Evolutionary conservation across 306 rosid genomes (phyloP), one percentile per base, ranked within the genome.

Genomic region (Vicia sativa): DNA sequence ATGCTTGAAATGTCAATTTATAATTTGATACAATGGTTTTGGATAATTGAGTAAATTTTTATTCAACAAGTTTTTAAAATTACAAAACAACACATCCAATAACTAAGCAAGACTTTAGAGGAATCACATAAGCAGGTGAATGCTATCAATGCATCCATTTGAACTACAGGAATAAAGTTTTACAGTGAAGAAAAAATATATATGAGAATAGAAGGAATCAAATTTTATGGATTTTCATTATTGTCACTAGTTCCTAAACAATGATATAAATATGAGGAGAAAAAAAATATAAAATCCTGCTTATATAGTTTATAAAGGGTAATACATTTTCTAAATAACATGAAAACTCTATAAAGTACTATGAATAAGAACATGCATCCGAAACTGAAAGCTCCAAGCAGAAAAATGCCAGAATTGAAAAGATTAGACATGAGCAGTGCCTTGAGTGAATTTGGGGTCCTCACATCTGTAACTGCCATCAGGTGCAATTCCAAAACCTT

Each of bases 401-500:
- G 75, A 75, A 49, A 42, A 73, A 68, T 61, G 53, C 48, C 50
- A 64, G 19, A 58, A 43, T 39, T 34, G 11, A 42, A 54, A 39
- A 28, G 52, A 78, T 79, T 83, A 93, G 86, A 93, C 96, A 16
- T 87, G 85, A 55, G 98, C 98, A 13, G 98, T 93, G 76, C 98
- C 98, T 77, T 89, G 71, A 9, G 96, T 92, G 67, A 92, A 92
- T 55, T 92, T 92, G 74, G 96, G 98, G 83, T 92, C 95, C 83
- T 92, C 95, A 23, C 96, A 92, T 83, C 96, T 83, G 78, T 92
- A 89, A 65, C 66, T 84, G 44, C 98, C 98, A 79, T 92, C 98
- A 29, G 95, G 98, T 15, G 93, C 98, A 39, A 92, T 87, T 70
- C 98, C 98, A 77, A 92, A 92, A 49, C 96, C 96, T 66, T 89